Conservation (phyloP, 2,329 filamentous ascomycete genomes). For the Aspergillus aculeatinus region DNA sequence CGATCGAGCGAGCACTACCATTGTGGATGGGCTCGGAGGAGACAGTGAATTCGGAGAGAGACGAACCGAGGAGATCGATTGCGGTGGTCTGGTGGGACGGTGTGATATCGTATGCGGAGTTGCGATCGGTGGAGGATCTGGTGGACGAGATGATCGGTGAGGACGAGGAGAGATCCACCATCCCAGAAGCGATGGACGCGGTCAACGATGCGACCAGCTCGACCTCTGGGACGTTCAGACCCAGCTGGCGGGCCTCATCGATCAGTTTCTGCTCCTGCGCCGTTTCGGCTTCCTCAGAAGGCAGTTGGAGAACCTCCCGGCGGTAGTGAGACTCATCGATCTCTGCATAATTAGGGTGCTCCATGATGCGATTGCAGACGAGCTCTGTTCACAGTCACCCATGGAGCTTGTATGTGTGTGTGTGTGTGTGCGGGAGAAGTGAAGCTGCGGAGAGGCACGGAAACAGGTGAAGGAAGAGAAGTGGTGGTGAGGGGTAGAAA, state of each 20-base stretch:
- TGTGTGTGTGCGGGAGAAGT: not conserved
- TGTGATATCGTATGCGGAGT: conserved; percentile 31
- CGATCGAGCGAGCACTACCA: conserved; percentile 38
- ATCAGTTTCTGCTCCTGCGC: conserved; percentile 39
- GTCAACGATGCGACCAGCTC: conserved; percentile 35
- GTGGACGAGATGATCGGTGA: conserved; percentile 33
- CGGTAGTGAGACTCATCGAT: conserved; percentile 42
- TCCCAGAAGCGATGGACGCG: conserved; percentile 37
- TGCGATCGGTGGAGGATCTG: conserved; percentile 33
- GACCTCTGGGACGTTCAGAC: conserved; percentile 35
- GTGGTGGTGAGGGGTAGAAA: not conserved
- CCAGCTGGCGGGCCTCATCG: conserved; percentile 40
- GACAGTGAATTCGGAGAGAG: conserved; percentile 34
- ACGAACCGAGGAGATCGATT: conserved; percentile 32
- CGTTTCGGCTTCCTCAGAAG: conserved; percentile 37
- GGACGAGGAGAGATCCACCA: conserved; percentile 37
- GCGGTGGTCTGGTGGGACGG: conserved; percentile 24
- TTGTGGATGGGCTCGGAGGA: conserved; percentile 29
- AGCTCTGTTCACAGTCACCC: conserved; percentile 10
- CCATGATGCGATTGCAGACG: conserved; percentile 27
- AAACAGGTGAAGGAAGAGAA: not conserved
- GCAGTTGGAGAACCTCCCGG: conserved; percentile 35
- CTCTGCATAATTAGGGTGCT: conserved; percentile 14
- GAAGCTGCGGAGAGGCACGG: not conserved
- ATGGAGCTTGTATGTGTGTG: conserved; percentile 12